Base-by-base conservation (phyloP, 2,329 filamentous ascomycete species). In the Huntiella omanensis region DNA sequence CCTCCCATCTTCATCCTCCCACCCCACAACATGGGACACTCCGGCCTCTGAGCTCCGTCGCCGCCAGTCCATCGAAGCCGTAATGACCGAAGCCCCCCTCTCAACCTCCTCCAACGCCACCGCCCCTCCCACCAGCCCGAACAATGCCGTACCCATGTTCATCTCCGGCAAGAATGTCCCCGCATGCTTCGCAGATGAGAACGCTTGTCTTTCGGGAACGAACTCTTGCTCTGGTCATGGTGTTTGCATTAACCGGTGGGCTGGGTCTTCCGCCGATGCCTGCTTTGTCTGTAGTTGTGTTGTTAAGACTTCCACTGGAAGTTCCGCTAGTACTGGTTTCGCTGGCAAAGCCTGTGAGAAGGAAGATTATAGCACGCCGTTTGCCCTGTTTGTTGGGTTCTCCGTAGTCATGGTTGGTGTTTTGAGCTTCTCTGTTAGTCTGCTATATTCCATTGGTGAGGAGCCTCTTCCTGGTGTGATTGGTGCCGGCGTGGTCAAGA, bases 401-500 rank as follows among this genome's bases (percentile, higher is more conserved):
- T 79, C 74, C 3, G 64, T 95, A 41, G 62, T 77, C 34, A 66
- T 92, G 51, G 63, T 91, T 1, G 71, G 74, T 40, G 63, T 83
- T 34, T 64, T 92, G 22, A 69, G 68, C 34, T 78, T 81, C 58
- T 77, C 75, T 8, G 78, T 96, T 54, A 76, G 79, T 4, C 66
- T 93, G 69, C 62, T 98, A 46, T 91, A 80, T 62, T 78, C 68
- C 52, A 83, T 96, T 56, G 91, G 88, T 33, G 75, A 82, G 59
- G 78, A 93, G 66, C 81, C 86, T 63, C 68, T 96, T 52, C 91
- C 91, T 0, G 86, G 86, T 55, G 88, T 98, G 6, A 87, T 98
- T 60, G 85, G 86, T n/a, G 91, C 91, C 41, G 91, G 91, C 52
- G 88, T 98, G 34, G 83, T 80, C 53, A 74, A 77, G 33, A 85